Evolutionary conservation across 2,329 filamentous ascomycete genomes (phyloP).

Genomic region (Pyricularia grisea): DNA sequence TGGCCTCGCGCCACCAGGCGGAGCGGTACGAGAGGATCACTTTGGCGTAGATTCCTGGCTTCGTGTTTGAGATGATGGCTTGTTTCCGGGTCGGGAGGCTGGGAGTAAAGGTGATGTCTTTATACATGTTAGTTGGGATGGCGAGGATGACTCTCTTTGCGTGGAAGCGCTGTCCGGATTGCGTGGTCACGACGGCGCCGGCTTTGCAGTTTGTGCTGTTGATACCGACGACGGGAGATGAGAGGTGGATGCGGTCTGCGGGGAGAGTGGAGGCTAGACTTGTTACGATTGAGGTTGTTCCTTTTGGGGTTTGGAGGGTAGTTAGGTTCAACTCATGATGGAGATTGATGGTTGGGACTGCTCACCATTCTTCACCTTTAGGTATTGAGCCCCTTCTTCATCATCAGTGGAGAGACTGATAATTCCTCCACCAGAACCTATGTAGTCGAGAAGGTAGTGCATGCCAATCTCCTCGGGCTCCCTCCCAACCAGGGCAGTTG

Average conservation of each 20-base stretch:
- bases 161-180: conserved; percentile 17
- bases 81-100: conserved; percentile 30
- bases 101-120: conserved; percentile 36
- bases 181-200: conserved; percentile 15
- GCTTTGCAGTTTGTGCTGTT: conserved; percentile 12
- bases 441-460: background rate
- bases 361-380: background rate
- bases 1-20: conserved; percentile 27
- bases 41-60: conserved; percentile 41
- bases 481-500: background rate
- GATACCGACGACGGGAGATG: conserved; percentile 20
- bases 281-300: background rate
- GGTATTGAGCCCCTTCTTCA: background rate
- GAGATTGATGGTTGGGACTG: background rate
- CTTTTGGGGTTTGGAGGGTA: background rate
- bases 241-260: conserved; percentile 12
- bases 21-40: conserved; percentile 31
- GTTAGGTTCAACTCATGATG: background rate
- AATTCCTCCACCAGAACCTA: background rate
- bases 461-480: background rate
- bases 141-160: conserved; percentile 37
- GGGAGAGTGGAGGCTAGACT: background rate
- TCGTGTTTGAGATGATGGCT: conserved; percentile 21
- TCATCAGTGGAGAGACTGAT: background rate
- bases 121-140: conserved; percentile 34